These are phyloP conservation scores for Paratrypanosoma confusum DNA, from an alignment of 208 protist species.

Conservation along the genomic window DNA sequence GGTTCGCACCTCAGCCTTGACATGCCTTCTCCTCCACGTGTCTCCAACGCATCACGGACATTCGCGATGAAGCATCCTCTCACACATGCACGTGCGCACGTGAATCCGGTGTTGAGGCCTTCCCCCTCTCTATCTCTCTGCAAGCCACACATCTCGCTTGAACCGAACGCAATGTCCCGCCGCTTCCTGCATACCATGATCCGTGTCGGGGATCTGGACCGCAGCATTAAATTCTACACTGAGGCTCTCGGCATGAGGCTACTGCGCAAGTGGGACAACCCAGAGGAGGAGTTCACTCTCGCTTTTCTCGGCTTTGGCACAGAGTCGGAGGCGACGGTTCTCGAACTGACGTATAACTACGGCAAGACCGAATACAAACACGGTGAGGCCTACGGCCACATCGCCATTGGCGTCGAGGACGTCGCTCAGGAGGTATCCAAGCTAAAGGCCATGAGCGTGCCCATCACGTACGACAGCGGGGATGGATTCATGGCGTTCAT, in stretches of 20 bases:
- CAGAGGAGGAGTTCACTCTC: slow-evolving; percentile 69
- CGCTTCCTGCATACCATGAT: slow-evolving; percentile 82
- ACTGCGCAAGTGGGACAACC: slow-evolving; percentile 67
- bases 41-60: too few relatives aligned
- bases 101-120: too few relatives aligned
- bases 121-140: too few relatives aligned
- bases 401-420: slow-evolving; percentile 74
- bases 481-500: slow-evolving; percentile 79
- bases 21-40: too few relatives aligned
- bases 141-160: too few relatives aligned
- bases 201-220: slow-evolving; percentile 68
- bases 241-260: slow-evolving; percentile 62
- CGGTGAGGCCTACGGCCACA: slow-evolving; percentile 66
- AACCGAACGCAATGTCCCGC: too few relatives aligned
- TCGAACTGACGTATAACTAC: slow-evolving; percentile 85
- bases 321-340: slow-evolving; percentile 49
- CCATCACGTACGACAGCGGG: slow-evolving; percentile 63
- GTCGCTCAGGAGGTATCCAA: slow-evolving; percentile 33
- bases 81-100: too few relatives aligned
- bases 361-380: slow-evolving; percentile 57
- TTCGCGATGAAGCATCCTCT: too few relatives aligned
- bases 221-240: slow-evolving; percentile 77
- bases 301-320: slow-evolving; percentile 72
- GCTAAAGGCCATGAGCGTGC: slow-evolving; percentile 32
- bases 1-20: too few relatives aligned